Evolutionary conservation across 169 alveolate species (phyloP), one percentile per base, ranked within the genome.

Genomic region (Plasmodium vivax): DNA sequence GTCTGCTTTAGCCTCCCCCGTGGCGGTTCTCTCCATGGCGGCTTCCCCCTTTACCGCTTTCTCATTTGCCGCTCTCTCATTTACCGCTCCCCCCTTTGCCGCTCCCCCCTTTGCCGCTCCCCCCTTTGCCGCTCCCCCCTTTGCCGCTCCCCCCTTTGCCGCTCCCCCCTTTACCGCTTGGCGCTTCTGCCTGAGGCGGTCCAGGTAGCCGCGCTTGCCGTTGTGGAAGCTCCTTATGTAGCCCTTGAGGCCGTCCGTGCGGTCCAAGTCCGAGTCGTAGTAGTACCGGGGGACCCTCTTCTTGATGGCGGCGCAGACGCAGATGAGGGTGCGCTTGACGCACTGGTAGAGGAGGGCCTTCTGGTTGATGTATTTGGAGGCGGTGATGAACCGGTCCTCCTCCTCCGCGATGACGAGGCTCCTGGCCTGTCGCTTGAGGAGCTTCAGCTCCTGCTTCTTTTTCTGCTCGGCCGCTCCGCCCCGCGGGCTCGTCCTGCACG

Each of bases 321-420:
- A n/a, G 14, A 92, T 34, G 16, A 92, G 82, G 68, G 79, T 32
- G 32, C 74, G 83, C 83, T 82, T 92, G 38, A 92, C 58, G 16
- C 16, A 51, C 56, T 73, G 72, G 19, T 43, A 74, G 9, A 92
- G 51, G 27, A 71, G 43, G 8, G 51, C 12, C 71, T 92, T 92
- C 74, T 92, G 85, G 41, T 82, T 92, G 16, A 83, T 82, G 82
- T 92, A 92, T 19, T 71, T 82, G 9, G 92, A 75, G 30, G 95
- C 95, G 36, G 72, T 54, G 23, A 92, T 82, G 58, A 92, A 92
- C 72, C 95, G 95, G 43, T 92, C 92, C 23, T 92, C 95, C 38
- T 92, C 95, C 51, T 92, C 95, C 27, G 92, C 95, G 62, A 92
- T 92, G 19, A 82, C 68, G 3, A 92, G n/a, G 30, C 95, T 83